phyloP scores from a whole-genome alignment of 2,329 filamentous ascomycete species.

The Aspergillus flavus region DNA sequence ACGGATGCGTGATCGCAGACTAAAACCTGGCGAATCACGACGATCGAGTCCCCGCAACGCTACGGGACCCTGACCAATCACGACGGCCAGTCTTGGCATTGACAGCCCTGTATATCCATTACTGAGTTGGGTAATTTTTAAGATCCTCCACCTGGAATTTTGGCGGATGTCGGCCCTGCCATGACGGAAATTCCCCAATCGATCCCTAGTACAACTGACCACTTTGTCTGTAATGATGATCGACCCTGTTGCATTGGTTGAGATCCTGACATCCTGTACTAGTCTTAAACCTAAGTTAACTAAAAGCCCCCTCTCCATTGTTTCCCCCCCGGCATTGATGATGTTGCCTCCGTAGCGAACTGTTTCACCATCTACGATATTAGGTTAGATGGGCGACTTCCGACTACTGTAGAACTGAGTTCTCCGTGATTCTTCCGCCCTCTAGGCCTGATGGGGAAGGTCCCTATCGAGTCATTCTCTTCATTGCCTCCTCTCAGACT shows the following conservation, averaged over 20 bases:
- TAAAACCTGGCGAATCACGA: conserved; percentile 2
- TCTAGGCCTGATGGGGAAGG: neutral
- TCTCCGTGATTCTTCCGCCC: neutral
- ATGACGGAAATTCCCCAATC: neutral
- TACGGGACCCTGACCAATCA: neutral
- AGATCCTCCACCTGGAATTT: conserved; percentile 6
- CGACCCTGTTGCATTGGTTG: neutral
- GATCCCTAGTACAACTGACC: neutral
- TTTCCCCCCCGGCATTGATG: neutral
- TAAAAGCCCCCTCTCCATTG: neutral
- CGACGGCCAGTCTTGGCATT: neutral
- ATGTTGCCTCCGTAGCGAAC: neutral
- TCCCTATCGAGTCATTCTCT: neutral
- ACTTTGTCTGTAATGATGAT: neutral
- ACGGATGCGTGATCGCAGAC: neutral
- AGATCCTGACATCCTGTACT: too few species aligned
- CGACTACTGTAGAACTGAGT: too few species aligned
- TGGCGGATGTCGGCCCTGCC: neutral
- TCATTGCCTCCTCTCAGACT: neutral
- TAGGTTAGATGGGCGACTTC: neutral
- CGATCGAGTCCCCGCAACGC: neutral
- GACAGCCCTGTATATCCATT: conserved; percentile 4
- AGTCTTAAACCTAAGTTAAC: neutral
- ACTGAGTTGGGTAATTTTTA: neutral
- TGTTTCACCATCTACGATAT: too few species aligned